Conservation (phyloP, 108 stramenopile genomes). For the Pseudonitzschia multiseries region DNA sequence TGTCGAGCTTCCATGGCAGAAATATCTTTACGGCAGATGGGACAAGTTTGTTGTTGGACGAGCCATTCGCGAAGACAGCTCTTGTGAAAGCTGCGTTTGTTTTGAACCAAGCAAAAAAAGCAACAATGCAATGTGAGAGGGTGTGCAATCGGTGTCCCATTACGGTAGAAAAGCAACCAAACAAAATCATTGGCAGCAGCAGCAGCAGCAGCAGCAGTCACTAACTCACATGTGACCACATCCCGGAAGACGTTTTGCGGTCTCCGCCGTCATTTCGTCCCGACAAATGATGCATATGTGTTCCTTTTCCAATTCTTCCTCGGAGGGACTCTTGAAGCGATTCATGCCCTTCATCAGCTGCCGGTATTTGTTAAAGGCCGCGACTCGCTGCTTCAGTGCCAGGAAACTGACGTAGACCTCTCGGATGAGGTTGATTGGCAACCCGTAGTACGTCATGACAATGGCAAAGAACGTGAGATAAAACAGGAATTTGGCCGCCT, state of each 20-base stretch:
- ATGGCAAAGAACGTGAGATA: slow-evolving; percentile 94
- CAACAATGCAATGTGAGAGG: neutral
- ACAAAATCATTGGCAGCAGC: too few relatives aligned
- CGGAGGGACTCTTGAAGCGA: slow-evolving; percentile 84
- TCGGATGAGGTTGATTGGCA: slow-evolving; percentile 96
- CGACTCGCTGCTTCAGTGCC: slow-evolving; percentile 66
- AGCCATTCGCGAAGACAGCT: slow-evolving; percentile 95
- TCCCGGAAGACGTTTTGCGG: slow-evolving; percentile 85
- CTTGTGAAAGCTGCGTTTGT: slow-evolving; percentile 32
- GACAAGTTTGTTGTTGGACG: slow-evolving; percentile 97
- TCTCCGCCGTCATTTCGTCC: slow-evolving; percentile 89
- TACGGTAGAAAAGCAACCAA: too few relatives aligned
- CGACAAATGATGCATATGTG: slow-evolving; percentile 98
- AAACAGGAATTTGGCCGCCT: slow-evolving; percentile 91
- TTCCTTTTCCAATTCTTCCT: slow-evolving; percentile 84
- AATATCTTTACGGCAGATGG: slow-evolving; percentile 95
- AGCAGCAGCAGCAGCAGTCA: too few relatives aligned
- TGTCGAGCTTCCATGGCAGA: slow-evolving; percentile 62
- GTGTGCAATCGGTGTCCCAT: too few relatives aligned
- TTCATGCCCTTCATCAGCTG: slow-evolving; percentile 90
- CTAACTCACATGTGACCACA: slow-evolving; percentile 85
- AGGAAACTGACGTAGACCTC: slow-evolving; percentile 89
- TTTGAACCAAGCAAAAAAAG: neutral
- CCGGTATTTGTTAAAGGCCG: slow-evolving; percentile 86
- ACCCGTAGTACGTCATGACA: slow-evolving; percentile 92